Percentiles rank a stretch among this genome's conserved stretches.
Conservation (phyloP, 2,329 filamentous ascomycete species). For the Aureobasidium vineae region DNA sequence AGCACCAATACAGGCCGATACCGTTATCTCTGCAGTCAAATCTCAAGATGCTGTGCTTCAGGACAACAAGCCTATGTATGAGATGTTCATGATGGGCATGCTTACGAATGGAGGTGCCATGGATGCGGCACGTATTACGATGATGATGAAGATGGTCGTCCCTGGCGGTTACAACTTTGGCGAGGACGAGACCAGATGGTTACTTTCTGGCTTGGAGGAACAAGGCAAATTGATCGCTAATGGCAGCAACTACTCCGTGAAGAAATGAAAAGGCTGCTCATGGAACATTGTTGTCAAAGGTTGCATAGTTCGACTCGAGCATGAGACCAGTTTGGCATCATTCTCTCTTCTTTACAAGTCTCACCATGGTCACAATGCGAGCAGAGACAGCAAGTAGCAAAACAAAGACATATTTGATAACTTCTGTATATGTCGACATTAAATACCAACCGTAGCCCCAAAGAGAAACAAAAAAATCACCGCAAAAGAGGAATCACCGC, state of each 20-base stretch:
- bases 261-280: conserved; percentile 21
- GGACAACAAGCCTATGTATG: conserved; percentile 73
- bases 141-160: conserved; percentile 94
- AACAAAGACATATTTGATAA: neutral
- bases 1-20: conserved; percentile 42
- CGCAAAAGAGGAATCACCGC: neutral
- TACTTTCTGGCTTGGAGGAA: conserved; percentile 74
- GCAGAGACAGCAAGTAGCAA: neutral
- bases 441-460: neutral
- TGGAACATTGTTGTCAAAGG: neutral
- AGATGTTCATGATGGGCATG: conserved; percentile 93
- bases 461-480: neutral
- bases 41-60: conserved; percentile 59
- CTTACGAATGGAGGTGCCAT: conserved; percentile 87
- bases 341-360: neutral
- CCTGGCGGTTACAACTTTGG: conserved; percentile 86
- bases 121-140: conserved; percentile 75
- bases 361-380: neutral
- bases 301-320: neutral
- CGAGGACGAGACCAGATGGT: conserved; percentile 80
- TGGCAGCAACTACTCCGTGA: conserved; percentile 38
- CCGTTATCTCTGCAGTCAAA: conserved; percentile 50
- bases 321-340: neutral
- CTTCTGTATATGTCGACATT: neutral
- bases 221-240: conserved; percentile 59